phyloP scores from a whole-genome alignment of 129 eudicot genomes.

The Tanacetum coccineum region DNA sequence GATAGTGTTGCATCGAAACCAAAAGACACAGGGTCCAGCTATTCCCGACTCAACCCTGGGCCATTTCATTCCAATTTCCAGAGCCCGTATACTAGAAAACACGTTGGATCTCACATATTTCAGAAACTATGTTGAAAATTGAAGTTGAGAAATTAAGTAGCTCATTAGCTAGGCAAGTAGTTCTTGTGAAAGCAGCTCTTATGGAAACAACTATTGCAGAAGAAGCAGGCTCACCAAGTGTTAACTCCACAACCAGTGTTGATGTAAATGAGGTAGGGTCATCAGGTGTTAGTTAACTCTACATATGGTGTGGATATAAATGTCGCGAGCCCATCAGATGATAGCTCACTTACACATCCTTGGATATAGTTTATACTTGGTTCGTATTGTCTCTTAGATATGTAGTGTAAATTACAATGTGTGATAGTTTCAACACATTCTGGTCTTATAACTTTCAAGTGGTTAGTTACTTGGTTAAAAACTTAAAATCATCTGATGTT shows the following conservation, averaged over 20 bases:
- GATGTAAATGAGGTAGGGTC: background rate
- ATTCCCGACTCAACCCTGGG: constrained; percentile 25
- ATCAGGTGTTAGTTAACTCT: no score
- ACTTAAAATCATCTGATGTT: no score
- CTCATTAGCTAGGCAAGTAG: background rate
- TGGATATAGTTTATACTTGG: background rate
- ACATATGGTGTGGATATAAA: no score
- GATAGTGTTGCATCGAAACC: background rate
- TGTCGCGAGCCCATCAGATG: background rate
- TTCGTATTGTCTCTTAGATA: background rate
- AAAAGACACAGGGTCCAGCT: background rate
- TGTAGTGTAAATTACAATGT: background rate
- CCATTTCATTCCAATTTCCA: constrained; percentile 20
- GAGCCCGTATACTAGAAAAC: constrained; percentile 20
- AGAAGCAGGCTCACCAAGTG: background rate
- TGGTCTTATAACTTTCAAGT: no score
- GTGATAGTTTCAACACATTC: no score
- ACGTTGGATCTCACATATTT: background rate
- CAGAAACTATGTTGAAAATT: constrained; percentile 4
- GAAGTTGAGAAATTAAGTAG: background rate
- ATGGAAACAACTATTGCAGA: no score
- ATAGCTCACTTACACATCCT: background rate
- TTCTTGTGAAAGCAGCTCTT: no score
- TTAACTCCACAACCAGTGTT: background rate
- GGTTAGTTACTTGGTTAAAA: no score